These are phyloP conservation scores for Colletotrichum camelliae DNA, from an alignment of 2,329 filamentous ascomycete genomes.

Conservation along the genomic window DNA sequence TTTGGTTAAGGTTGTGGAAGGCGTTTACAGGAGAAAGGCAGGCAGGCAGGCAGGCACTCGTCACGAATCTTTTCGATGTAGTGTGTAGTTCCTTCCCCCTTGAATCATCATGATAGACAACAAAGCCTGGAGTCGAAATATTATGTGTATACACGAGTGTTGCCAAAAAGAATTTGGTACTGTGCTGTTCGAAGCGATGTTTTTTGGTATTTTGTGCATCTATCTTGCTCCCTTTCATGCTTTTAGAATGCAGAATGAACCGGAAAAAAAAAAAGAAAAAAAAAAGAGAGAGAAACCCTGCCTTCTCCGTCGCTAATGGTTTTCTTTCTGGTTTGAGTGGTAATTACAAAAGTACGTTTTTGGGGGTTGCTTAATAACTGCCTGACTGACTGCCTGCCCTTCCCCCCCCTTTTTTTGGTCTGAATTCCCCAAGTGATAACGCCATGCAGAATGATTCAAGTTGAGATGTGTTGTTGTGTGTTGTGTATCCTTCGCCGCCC, in stretches of 20 bases:
- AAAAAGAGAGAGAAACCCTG: neutral
- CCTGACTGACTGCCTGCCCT: neutral
- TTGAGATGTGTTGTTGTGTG: constrained; percentile 2
- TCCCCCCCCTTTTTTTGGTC: neutral
- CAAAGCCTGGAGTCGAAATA: neutral
- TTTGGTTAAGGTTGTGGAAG: neutral
- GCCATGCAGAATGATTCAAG: constrained; percentile 10
- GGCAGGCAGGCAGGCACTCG: neutral
- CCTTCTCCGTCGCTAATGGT: neutral
- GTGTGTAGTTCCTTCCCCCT: neutral
- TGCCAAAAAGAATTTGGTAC: neutral
- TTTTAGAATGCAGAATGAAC: neutral
- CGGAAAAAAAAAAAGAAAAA: neutral
- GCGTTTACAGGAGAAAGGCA: neutral
- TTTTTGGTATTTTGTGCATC: neutral
- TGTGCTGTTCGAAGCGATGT: neutral
- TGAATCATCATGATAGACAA: neutral
- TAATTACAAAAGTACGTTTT: constrained; percentile 1
- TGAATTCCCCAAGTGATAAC: neutral
- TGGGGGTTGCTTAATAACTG: neutral
- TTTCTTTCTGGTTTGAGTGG: neutral
- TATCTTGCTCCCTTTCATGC: neutral
- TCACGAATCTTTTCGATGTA: neutral
- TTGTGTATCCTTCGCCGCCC: neutral
- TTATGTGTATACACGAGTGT: neutral